These are phyloP conservation scores for Lipomyces chichibuensis DNA, from an alignment of 805 yeast species.

Conservation along the genomic window DNA sequence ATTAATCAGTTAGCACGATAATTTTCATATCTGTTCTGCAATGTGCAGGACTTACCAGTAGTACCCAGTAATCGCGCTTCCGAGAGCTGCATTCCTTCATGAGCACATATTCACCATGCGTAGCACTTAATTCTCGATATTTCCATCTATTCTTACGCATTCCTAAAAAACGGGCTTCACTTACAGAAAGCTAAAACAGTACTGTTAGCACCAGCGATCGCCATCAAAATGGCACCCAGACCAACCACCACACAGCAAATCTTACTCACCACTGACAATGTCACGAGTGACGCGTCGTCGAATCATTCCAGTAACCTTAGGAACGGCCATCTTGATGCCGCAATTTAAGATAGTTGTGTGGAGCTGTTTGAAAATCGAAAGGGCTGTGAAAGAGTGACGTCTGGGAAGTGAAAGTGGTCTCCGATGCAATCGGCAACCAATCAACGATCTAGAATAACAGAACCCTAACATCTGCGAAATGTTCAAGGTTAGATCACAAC, in stretches of 20 bases:
- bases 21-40: not conserved
- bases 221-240: too few species aligned
- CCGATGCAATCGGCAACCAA: constrained; percentile 2
- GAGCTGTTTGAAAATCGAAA: not conserved
- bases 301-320: constrained; percentile 34
- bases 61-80: constrained; percentile 5
- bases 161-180: not conserved
- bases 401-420: not conserved
- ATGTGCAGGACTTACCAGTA: constrained; percentile 21
- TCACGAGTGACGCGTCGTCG: constrained; percentile 19
- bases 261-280: constrained; percentile 18
- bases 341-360: not conserved
- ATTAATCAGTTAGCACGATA: not conserved
- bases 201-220: not conserved
- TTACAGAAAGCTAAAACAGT: not conserved
- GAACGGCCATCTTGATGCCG: constrained; percentile 29
- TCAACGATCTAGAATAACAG: not conserved
- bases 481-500: too few species aligned
- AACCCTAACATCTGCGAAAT: too few species aligned
- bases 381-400: not conserved
- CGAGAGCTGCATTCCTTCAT: constrained; percentile 9
- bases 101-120: not conserved
- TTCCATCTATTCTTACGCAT: not conserved
- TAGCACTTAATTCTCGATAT: not conserved
- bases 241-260: not conserved